A percentile compares a stretch with the other conserved stretches of the same genome.
Evolutionary conservation across 768 basidiomycete genomes (phyloP).

Genomic region (Panaeolus papilionaceus): DNA sequence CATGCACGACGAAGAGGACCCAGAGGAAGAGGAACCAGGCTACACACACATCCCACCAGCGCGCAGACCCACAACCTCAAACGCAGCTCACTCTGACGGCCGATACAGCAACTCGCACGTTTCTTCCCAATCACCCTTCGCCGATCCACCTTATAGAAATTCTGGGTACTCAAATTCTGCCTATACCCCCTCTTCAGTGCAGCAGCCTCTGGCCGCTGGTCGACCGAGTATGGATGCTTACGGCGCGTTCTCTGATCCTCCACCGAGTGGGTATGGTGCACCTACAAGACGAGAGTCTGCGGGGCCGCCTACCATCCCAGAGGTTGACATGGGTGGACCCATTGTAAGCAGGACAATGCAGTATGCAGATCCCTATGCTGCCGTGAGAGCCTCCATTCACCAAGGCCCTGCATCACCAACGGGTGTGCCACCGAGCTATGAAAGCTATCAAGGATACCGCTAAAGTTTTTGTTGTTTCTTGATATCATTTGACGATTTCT

Average conservation of each 20-base stretch:
- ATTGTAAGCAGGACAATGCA: slow-evolving; percentile 92
- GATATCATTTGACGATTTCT: background rate
- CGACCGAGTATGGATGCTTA: slow-evolving; percentile 86
- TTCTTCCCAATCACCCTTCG: slow-evolving; percentile 53
- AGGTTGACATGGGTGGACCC: slow-evolving; percentile 50
- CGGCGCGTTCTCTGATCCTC: slow-evolving; percentile 89
- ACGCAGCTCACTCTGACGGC: slow-evolving; percentile 37
- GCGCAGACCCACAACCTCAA: slow-evolving; percentile 34
- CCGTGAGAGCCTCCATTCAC: slow-evolving; percentile 68
- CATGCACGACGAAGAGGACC: slow-evolving; percentile 54
- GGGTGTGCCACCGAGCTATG: slow-evolving; percentile 54
- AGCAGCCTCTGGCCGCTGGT: slow-evolving; percentile 38
- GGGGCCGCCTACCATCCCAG: slow-evolving; percentile 46
- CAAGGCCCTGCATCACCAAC: slow-evolving; percentile 34
- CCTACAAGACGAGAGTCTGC: slow-evolving; percentile 34
- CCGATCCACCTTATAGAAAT: slow-evolving; percentile 43
- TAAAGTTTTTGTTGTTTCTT: slow-evolving; percentile 26
- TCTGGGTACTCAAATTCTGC: slow-evolving; percentile 25
- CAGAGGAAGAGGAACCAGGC: slow-evolving; percentile 57
- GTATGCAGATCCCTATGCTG: slow-evolving; percentile 89
- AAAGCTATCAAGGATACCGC: slow-evolving; percentile 58
- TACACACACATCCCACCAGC: slow-evolving; percentile 57
- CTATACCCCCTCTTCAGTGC: slow-evolving; percentile 37
- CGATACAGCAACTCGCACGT: slow-evolving; percentile 4
- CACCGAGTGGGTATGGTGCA: slow-evolving; percentile 74